Base-by-base conservation (phyloP, 1,139 yeast genomes). In the Nadsonia starkeyi-henricii region DNA sequence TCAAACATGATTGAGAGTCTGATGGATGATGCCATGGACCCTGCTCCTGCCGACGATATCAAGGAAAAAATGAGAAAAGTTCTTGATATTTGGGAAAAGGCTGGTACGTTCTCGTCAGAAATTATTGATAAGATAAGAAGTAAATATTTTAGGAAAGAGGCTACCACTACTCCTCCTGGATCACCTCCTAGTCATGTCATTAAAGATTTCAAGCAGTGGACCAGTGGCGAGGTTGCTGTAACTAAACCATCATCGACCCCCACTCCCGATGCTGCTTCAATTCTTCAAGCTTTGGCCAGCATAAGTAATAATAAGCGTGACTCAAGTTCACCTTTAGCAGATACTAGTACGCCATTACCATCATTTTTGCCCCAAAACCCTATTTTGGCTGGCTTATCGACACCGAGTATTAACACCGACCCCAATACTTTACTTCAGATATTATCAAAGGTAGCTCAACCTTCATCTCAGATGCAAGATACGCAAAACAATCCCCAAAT, bases 41-140 rank as follows among this genome's bases (percentile, higher is more conserved):
- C 46, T n/a, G 46, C 54, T 4, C 42, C 45, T 15, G 47, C 59
- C 15, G 51, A 47, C 46, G 57, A 56, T 18, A 48, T 49, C 55
- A 71, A 71, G 61, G 85, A 78, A 52, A 91, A 88, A 65, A 78
- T 88, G 56, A 72, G 79, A 60, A 89, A 88, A 66, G 73, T 91
- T 58, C 75, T 91, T 56, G 95, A 85, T 55, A 89, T 91, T 59
- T 91, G 98, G 98, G 86, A 80, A 58, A 78, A 86, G 56, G 84
- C 91, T 37, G 79, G 78, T 47, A 83, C 96, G 17, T 91, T 91
- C 65, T 71, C 73, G 48, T 73, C 74, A 43, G 72, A 72, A 44
- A 68, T 73, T 41, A 69, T 89, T 52, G 66, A 72, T 48, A 64
- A 73, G 20, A 74, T 48, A 63, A 47, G 50, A 36, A 53, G 51